Evolutionary conservation across 805 yeast genomes (phyloP).

Genomic region (Ogataea nakhonphanomensis): DNA sequence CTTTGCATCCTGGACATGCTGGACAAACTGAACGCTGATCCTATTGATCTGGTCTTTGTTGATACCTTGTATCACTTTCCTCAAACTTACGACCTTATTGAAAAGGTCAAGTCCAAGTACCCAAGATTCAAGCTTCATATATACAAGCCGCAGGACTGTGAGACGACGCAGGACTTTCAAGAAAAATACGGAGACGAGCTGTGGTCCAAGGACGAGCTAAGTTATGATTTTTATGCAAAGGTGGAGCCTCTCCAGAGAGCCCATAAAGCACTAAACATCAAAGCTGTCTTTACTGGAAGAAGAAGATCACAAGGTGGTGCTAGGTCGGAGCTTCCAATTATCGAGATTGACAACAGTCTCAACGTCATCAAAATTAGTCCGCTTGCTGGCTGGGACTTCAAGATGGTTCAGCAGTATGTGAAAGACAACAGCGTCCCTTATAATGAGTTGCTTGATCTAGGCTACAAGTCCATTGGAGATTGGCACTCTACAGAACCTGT

Average conservation of each 20-base stretch:
- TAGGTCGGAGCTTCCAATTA: constrained; percentile 63
- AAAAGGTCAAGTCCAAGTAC: constrained; percentile 54
- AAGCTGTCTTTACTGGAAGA: constrained; percentile 89
- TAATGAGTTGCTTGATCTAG: constrained; percentile 77
- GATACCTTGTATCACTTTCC: constrained; percentile 94
- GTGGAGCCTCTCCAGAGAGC: constrained; percentile 92
- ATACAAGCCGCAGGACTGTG: constrained; percentile 60
- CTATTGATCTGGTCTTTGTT: constrained; percentile 75
- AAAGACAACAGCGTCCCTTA: constrained; percentile 74
- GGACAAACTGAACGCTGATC: constrained; percentile 43
- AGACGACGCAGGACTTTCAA: constrained; percentile 60
- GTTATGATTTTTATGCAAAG: constrained; percentile 82
- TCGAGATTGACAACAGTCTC: constrained; percentile 70
- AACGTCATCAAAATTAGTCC: constrained; percentile 87
- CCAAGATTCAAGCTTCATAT: constrained; percentile 54
- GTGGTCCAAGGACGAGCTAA: constrained; percentile 80
- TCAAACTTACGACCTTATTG: constrained; percentile 80
- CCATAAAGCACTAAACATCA: constrained; percentile 65
- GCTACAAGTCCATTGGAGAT: constrained; percentile 91
- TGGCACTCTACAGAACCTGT: constrained; percentile 94
- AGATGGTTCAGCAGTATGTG: constrained; percentile 66
- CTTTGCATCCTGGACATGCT: constrained; percentile 83
- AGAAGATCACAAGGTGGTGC: constrained; percentile 88
- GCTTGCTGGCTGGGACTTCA: constrained; percentile 76
- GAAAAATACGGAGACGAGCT: constrained; percentile 66